Percentiles rank a stretch among this genome's conserved stretches.
Conservation (phyloP, 2,329 filamentous ascomycete genomes). For the Apiospora rasikravindrae region DNA sequence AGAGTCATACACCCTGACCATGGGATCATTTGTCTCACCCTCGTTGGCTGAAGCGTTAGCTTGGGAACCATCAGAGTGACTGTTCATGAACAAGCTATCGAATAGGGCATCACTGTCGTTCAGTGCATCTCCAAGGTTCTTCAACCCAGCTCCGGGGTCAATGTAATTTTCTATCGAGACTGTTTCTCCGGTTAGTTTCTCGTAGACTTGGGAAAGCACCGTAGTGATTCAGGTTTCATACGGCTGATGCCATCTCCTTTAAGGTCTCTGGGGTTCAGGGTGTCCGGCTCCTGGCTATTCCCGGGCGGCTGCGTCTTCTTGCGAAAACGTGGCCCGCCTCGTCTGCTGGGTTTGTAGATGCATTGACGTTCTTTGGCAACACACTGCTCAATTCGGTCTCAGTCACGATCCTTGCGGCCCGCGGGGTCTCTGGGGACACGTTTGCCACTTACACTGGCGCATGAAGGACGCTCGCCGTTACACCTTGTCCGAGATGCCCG, state of each 20-base stretch:
- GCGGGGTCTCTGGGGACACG: not conserved
- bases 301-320: conserved; percentile 42
- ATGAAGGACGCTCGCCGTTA: conserved; percentile 48
- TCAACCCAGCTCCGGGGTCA: conserved; percentile 54
- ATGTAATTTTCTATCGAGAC: conserved; percentile 47
- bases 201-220: not conserved
- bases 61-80: conserved; percentile 28
- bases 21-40: conserved; percentile 33
- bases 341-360: conserved; percentile 49
- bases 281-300: conserved; percentile 36
- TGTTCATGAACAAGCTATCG: conserved; percentile 46
- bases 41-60: conserved; percentile 22
- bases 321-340: conserved; percentile 49
- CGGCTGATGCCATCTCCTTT: conserved; percentile 38
- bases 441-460: conserved; percentile 45
- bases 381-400: conserved; percentile 39
- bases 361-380: conserved; percentile 47
- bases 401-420: conserved; percentile 16
- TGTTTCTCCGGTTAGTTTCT: conserved; percentile 26
- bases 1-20: conserved; percentile 49
- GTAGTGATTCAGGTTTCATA: not conserved
- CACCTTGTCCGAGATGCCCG: conserved; percentile 52
- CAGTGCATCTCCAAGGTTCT: conserved; percentile 49
- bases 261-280: conserved; percentile 33
- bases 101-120: conserved; percentile 55